Evolutionary conservation across 2,329 filamentous ascomycete genomes (phyloP).

Genomic region (Nigrograna mackinnonii): DNA sequence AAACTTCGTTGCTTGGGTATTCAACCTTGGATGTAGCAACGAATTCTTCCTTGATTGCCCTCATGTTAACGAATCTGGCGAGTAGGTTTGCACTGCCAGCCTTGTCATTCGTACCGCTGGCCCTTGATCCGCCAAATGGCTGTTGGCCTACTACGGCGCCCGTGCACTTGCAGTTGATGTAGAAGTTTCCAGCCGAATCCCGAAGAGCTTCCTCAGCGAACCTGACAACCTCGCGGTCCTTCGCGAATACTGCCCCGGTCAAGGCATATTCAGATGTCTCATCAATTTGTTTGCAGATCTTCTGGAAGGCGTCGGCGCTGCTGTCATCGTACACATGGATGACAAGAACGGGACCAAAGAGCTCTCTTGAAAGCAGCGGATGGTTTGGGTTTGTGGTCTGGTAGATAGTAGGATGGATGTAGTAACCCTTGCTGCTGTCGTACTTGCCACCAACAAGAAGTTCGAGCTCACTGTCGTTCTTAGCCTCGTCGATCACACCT

Average conservation of each 20-base stretch:
- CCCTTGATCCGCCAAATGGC: constrained; percentile 58
- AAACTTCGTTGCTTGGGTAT: constrained; percentile 58
- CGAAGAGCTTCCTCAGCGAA: constrained; percentile 72
- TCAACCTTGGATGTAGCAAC: constrained; percentile 49
- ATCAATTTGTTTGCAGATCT: constrained; percentile 68
- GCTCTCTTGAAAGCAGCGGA: constrained; percentile 74
- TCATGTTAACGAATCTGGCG: constrained; percentile 58
- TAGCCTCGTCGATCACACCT: constrained; percentile 77
- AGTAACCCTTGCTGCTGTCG: constrained; percentile 79
- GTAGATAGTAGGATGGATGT: constrained; percentile 83
- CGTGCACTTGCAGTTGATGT: constrained; percentile 79
- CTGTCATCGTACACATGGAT: constrained; percentile 79
- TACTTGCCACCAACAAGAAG: constrained; percentile 77
- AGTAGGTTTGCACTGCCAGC: constrained; percentile 58
- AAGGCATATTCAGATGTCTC: constrained; percentile 75
- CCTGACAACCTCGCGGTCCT: constrained; percentile 67
- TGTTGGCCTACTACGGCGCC: constrained; percentile 55
- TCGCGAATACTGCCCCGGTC: constrained; percentile 76
- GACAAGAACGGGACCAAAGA: constrained; percentile 79
- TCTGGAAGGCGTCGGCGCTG: constrained; percentile 58
- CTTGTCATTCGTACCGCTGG: constrained; percentile 62
- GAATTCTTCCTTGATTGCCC: constrained; percentile 61
- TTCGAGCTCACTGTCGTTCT: constrained; percentile 72
- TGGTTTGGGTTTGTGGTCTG: constrained; percentile 73
- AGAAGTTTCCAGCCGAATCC: constrained; percentile 80